Evolutionary conservation across 1,139 yeast species (phyloP).

Genomic region (Kurtzmaniella quercitrusa): DNA sequence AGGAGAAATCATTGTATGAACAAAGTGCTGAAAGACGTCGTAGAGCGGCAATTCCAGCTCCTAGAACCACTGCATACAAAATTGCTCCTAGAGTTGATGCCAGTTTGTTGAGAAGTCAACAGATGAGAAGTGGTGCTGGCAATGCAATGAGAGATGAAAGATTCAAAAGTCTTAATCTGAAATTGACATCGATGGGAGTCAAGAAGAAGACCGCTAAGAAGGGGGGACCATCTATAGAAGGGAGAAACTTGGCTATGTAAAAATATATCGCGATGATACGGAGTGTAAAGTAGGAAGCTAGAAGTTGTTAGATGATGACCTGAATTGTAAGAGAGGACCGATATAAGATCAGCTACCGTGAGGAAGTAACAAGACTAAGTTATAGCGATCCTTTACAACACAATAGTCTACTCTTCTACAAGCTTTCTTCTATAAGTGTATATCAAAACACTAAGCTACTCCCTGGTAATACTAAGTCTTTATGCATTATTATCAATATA

Average conservation of each 20-base stretch:
- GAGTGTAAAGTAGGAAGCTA: too few species aligned
- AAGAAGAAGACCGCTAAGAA: slow-evolving; percentile 50
- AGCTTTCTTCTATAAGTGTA: neutral
- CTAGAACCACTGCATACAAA: slow-evolving; percentile 82
- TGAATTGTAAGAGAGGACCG: too few species aligned
- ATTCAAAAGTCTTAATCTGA: slow-evolving; percentile 66
- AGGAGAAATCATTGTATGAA: slow-evolving; percentile 64
- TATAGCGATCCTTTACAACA: too few species aligned
- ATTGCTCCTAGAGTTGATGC: slow-evolving; percentile 80
- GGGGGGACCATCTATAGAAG: slow-evolving; percentile 78
- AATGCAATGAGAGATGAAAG: slow-evolving; percentile 55
- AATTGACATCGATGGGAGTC: slow-evolving; percentile 43
- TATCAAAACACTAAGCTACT: neutral
- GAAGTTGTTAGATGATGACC: too few species aligned
- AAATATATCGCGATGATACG: neutral
- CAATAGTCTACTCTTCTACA: neutral
- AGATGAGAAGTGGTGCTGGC: slow-evolving; percentile 43
- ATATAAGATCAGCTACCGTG: too few species aligned
- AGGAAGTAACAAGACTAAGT: too few species aligned
- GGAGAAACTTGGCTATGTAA: slow-evolving; percentile 54
- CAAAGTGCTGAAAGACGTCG: slow-evolving; percentile 89
- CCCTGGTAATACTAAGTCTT: slow-evolving; percentile 4
- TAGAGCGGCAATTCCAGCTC: slow-evolving; percentile 92
- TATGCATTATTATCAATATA: slow-evolving; percentile 22
- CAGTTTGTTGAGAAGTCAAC: slow-evolving; percentile 36